These are phyloP conservation scores for Lobosporangium transversale DNA, from an alignment of 192 early-diverging fungal species.

Conservation along the genomic window DNA sequence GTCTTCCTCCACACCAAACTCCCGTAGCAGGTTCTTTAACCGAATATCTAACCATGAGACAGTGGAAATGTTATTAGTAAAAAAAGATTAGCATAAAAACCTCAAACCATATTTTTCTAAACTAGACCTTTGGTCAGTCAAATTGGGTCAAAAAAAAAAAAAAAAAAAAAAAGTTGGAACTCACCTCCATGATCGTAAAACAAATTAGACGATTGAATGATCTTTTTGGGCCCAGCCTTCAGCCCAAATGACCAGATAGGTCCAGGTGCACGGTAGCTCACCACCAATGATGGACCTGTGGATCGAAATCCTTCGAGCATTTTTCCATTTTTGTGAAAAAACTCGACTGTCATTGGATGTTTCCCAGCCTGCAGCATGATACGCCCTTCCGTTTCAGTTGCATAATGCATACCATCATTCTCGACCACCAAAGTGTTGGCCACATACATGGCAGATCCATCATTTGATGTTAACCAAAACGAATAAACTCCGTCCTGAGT, in stretches of 20 bases:
- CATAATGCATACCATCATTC: conserved; percentile 48
- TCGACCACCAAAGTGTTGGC: conserved; percentile 46
- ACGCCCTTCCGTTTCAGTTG: conserved; percentile 35
- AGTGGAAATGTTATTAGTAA: not conserved
- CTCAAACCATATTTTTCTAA: no score
- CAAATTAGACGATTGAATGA: conserved; percentile 30
- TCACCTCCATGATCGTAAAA: conserved; percentile 42
- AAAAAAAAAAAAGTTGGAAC: no score
- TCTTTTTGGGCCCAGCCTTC: conserved; percentile 22
- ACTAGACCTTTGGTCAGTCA: no score
- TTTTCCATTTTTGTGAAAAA: conserved; percentile 47
- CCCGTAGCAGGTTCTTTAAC: conserved; percentile 16
- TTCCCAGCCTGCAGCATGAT: conserved; percentile 32
- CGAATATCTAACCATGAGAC: conserved; percentile 15
- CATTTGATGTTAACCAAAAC: conserved; percentile 44
- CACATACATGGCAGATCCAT: conserved; percentile 40
- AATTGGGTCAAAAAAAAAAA: no score
- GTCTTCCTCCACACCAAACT: conserved; percentile 33
- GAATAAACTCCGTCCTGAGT: conserved; percentile 47
- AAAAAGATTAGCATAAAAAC: no score
- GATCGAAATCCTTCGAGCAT: conserved; percentile 51
- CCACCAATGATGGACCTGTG: conserved; percentile 33
- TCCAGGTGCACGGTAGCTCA: conserved; percentile 33
- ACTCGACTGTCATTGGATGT: conserved; percentile 43
- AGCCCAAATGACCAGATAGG: conserved; percentile 50